These are phyloP conservation scores for Penicillium sp. DNA, from an alignment of 2,329 filamentous ascomycete genomes.

Conservation along the genomic window DNA sequence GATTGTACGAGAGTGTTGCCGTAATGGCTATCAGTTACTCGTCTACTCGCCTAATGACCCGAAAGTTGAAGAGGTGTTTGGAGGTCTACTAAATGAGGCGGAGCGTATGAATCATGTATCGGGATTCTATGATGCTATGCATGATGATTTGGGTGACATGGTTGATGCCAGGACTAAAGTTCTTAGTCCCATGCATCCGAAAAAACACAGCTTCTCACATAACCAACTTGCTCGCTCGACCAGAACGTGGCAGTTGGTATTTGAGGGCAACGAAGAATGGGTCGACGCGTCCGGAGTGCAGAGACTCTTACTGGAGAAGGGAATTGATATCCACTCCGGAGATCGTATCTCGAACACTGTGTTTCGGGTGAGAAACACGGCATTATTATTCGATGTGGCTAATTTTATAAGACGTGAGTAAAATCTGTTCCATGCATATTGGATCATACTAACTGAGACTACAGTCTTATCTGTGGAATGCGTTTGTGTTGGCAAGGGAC, in stretches of 20 bases:
- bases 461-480: slow-evolving; percentile 17
- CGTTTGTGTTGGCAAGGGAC: slow-evolving; percentile 25
- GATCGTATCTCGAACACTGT: slow-evolving; percentile 1
- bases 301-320: slow-evolving; percentile 17
- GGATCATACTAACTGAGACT: background rate
- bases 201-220: slow-evolving; percentile 7
- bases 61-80: slow-evolving; percentile 18
- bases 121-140: slow-evolving; percentile 10
- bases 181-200: slow-evolving; percentile 11
- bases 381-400: slow-evolving; percentile 11
- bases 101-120: slow-evolving; percentile 21
- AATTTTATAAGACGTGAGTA: slow-evolving; percentile 22
- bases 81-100: background rate
- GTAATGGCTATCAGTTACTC: slow-evolving; percentile 22
- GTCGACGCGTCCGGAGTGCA: slow-evolving; percentile 29
- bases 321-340: slow-evolving; percentile 14
- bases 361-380: slow-evolving; percentile 4
- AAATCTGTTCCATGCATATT: too few relatives aligned
- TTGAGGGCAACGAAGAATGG: slow-evolving; percentile 17
- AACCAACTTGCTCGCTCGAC: slow-evolving; percentile 13
- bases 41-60: slow-evolving; percentile 7
- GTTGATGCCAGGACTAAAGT: slow-evolving; percentile 18
- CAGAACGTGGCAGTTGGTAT: slow-evolving; percentile 18
- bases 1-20: slow-evolving; percentile 24
- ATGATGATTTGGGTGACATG: slow-evolving; percentile 16